A percentile compares a stretch with the other conserved stretches of the same genome.
Evolutionary conservation across 2,329 filamentous ascomycete genomes (phyloP).

Genomic region (Pestalotiopsis fici): DNA sequence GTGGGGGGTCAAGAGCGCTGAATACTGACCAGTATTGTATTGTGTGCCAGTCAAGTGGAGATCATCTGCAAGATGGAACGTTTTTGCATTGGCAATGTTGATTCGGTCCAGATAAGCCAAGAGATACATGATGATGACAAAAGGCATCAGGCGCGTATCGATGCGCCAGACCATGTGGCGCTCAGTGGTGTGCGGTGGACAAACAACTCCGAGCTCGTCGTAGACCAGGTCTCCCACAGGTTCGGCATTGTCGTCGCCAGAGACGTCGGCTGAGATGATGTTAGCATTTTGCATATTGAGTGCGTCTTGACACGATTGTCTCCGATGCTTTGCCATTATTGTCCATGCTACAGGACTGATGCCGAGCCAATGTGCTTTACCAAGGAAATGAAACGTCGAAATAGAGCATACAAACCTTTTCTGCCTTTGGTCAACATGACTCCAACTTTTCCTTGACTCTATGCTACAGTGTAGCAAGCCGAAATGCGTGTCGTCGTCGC

Average conservation of each 20-base stretch:
- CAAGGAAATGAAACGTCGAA: not conserved
- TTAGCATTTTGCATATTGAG: not conserved
- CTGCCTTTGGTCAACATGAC: not conserved
- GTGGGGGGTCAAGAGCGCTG: not conserved
- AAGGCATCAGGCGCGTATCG: conserved; percentile 71
- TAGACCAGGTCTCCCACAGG: conserved; percentile 22
- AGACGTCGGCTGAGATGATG: conserved; percentile 12
- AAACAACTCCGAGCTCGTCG: conserved; percentile 34
- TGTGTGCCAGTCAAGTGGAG: conserved; percentile 58
- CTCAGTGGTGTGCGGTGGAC: conserved; percentile 61
- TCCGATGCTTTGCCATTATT: too few species aligned
- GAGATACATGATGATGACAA: conserved; percentile 63
- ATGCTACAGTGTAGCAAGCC: not conserved
- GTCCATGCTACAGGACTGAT: not conserved
- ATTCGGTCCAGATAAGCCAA: conserved; percentile 56
- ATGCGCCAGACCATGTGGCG: conserved; percentile 68
- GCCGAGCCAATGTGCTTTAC: not conserved
- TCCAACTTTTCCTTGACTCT: not conserved
- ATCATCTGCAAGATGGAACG: conserved; percentile 66
- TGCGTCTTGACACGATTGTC: not conserved
- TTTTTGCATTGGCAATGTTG: conserved; percentile 77
- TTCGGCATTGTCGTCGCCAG: conserved; percentile 24
- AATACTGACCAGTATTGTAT: conserved; percentile 63
- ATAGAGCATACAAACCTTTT: not conserved
- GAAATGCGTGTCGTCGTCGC: not conserved